Evolutionary conservation across 2,329 filamentous ascomycete species (phyloP).

Genomic region (Ceratocystis diversiconidia): DNA sequence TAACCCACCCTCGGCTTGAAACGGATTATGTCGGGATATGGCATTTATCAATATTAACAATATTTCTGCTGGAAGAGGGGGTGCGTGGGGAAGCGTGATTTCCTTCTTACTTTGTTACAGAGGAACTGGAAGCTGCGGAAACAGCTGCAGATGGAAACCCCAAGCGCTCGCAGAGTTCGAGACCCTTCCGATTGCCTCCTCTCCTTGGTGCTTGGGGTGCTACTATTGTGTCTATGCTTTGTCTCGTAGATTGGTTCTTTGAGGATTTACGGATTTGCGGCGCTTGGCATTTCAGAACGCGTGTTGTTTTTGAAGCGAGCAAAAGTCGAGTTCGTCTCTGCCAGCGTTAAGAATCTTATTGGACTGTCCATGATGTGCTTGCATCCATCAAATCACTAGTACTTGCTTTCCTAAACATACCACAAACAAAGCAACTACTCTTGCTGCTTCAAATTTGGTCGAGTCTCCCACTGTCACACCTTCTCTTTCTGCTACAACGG

Average conservation of each 20-base stretch:
- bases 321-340: too few species aligned
- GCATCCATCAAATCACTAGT: too few species aligned
- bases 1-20: not conserved
- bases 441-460: not conserved
- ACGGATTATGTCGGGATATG: slow-evolving; percentile 3
- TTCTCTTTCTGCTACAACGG: not conserved
- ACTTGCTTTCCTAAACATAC: too few species aligned
- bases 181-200: not conserved
- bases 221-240: not conserved
- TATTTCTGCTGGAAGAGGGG: not conserved
- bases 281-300: slow-evolving; percentile 3
- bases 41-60: not conserved
- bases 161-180: not conserved
- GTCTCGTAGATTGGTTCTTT: not conserved
- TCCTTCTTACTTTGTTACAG: not conserved
- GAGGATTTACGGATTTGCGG: not conserved
- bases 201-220: not conserved
- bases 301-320: not conserved
- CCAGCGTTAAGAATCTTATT: too few species aligned
- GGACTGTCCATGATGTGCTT: too few species aligned
- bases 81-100: not conserved
- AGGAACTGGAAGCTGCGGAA: not conserved
- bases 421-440: not conserved
- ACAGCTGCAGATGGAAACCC: not conserved
- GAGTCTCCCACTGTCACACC: not conserved